These are phyloP conservation scores for Phytophthora syringae DNA, from an alignment of 352 stramenopile genomes.

Conservation along the genomic window DNA sequence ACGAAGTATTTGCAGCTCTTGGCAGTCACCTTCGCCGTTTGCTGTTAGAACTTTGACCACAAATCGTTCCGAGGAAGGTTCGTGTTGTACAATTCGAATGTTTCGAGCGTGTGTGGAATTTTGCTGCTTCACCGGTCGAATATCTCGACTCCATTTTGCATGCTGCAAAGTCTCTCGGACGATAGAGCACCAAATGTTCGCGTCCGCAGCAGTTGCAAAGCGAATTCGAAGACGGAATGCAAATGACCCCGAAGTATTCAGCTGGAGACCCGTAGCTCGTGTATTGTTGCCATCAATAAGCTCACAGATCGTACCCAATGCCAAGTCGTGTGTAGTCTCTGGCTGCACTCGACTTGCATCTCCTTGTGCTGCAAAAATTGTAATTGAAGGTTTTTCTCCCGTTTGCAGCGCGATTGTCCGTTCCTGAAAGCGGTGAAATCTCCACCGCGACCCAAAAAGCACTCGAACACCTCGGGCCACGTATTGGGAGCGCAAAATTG, in stretches of 20 bases:
- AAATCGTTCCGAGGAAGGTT: slow-evolving; percentile 27
- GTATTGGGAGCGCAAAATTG: slow-evolving; percentile 59
- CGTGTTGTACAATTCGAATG: slow-evolving; percentile 20
- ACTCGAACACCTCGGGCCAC: slow-evolving; percentile 53
- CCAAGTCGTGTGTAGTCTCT: slow-evolving; percentile 33
- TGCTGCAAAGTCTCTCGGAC: slow-evolving; percentile 45
- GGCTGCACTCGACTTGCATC: slow-evolving; percentile 6
- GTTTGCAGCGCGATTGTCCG: slow-evolving; percentile 48
- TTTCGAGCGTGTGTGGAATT: background rate
- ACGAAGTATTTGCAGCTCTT: slow-evolving; percentile 53
- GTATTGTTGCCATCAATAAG: slow-evolving; percentile 4
- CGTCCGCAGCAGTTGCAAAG: slow-evolving; percentile 60
- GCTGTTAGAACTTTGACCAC: slow-evolving; percentile 52
- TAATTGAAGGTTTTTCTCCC: slow-evolving; percentile 33
- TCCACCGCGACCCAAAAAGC: slow-evolving; percentile 53
- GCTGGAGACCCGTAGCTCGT: slow-evolving; percentile 32
- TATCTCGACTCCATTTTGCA: slow-evolving; percentile 43
- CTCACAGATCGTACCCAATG: slow-evolving; percentile 38
- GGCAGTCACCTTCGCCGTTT: slow-evolving; percentile 26
- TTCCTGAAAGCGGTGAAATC: slow-evolving; percentile 53
- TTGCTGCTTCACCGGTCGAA: slow-evolving; percentile 24
- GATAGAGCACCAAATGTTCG: slow-evolving; percentile 53
- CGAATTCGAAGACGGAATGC: slow-evolving; percentile 47
- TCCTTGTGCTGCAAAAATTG: slow-evolving; percentile 26
- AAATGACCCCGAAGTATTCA: slow-evolving; percentile 18